These are phyloP conservation scores for Suillus variegatus DNA, from an alignment of 768 basidiomycete species.

Conservation along the genomic window DNA sequence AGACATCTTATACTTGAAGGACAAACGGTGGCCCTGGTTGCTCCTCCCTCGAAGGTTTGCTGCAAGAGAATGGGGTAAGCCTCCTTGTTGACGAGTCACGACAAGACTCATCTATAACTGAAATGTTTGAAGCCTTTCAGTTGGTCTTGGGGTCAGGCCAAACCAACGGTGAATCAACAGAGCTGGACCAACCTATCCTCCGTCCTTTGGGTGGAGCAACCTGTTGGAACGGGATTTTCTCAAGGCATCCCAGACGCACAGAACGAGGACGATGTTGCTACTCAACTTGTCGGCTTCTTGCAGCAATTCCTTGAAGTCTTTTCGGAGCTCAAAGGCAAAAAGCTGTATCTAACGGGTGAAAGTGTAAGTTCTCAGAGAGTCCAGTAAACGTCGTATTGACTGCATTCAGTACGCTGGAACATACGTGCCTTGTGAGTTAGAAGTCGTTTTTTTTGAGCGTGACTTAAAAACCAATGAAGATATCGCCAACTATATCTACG, in stretches of 20 bases:
- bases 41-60: constrained; percentile 67
- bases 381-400: background rate
- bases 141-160: constrained; percentile 65
- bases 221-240: constrained; percentile 78
- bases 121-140: constrained; percentile 55
- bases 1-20: constrained; percentile 37
- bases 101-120: constrained; percentile 22
- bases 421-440: constrained; percentile 57
- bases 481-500: constrained; percentile 74
- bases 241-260: constrained; percentile 65
- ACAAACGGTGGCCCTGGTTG: constrained; percentile 81
- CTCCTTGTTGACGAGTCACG: constrained; percentile 2
- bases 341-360: constrained; percentile 70
- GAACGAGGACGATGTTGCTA: constrained; percentile 60
- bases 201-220: constrained; percentile 75
- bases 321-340: constrained; percentile 72
- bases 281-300: constrained; percentile 57
- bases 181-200: constrained; percentile 84
- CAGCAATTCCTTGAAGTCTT: constrained; percentile 79
- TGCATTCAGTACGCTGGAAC: constrained; percentile 64
- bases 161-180: constrained; percentile 61
- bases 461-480: constrained; percentile 39
- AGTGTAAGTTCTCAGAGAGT: constrained; percentile 50
- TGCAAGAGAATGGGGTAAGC: constrained; percentile 76
- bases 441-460: background rate